phyloP scores from a whole-genome alignment of 352 stramenopile species.

The Globisporangium mamillatum region DNA sequence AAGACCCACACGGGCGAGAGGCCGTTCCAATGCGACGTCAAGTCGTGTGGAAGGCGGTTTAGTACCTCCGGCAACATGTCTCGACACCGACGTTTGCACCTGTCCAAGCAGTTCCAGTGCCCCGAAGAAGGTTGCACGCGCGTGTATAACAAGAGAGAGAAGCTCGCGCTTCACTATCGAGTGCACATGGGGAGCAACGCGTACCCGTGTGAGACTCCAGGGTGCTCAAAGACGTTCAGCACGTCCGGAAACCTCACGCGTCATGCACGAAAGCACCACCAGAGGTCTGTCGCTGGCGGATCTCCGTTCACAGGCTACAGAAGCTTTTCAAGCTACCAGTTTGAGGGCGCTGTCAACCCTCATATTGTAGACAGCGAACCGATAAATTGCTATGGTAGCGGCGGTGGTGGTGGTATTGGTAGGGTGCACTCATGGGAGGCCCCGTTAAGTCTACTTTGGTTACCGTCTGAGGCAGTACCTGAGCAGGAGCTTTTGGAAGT shows the following conservation, averaged over 20 bases:
- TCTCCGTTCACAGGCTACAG: no score
- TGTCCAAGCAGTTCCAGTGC: neutral
- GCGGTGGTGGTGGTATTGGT: no score
- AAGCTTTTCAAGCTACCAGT: no score
- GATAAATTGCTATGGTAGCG: no score
- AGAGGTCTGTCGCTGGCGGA: no score
- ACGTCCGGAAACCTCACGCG: neutral
- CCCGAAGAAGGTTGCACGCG: neutral
- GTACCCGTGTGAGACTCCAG: neutral
- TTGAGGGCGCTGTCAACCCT: no score
- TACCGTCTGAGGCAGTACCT: no score
- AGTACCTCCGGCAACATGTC: conserved; percentile 1
- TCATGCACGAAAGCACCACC: neutral
- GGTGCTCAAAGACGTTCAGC: neutral
- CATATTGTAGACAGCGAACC: no score
- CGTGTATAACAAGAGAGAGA: neutral
- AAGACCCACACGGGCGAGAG: conserved; percentile 81
- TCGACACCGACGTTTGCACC: neutral
- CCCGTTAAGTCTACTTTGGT: no score
- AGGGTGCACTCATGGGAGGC: no score
- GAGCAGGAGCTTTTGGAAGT: no score
- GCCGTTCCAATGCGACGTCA: conserved; percentile 16
- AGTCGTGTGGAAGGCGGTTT: neutral
- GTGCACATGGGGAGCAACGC: neutral
- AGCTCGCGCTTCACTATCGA: neutral